Conservation (phyloP, 345 rosid genomes). For the Populus euphratica region DNA sequence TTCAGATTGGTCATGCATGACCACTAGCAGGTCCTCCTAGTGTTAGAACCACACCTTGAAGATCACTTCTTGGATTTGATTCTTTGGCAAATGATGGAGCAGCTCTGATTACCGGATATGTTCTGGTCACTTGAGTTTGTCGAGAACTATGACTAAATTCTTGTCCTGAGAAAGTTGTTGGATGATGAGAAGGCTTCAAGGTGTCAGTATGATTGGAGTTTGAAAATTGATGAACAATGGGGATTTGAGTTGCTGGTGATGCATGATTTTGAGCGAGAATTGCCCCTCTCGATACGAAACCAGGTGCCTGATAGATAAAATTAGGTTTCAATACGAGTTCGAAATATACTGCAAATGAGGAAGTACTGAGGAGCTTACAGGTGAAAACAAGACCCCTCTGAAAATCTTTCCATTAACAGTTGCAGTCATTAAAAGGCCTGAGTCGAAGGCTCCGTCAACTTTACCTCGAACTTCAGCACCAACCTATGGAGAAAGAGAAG, state of each 20-base stretch:
- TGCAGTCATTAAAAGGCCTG: constrained; percentile 65
- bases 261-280: constrained; percentile 28
- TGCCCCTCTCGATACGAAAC: constrained; percentile 22
- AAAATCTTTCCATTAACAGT: constrained; percentile 58
- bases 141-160: constrained; percentile 24
- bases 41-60: constrained; percentile 64
- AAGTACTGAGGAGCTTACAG: constrained; percentile 36
- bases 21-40: constrained; percentile 67
- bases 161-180: constrained; percentile 5
- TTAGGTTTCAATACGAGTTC: not conserved
- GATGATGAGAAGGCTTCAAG: constrained; percentile 20
- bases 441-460: constrained; percentile 70
- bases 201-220: constrained; percentile 19
- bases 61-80: constrained; percentile 49
- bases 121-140: constrained; percentile 24
- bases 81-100: constrained; percentile 31
- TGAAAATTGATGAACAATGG: constrained; percentile 18
- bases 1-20: constrained; percentile 9
- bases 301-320: constrained; percentile 33
- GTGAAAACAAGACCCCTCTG: constrained; percentile 67
- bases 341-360: not conserved
- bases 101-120: constrained; percentile 16
- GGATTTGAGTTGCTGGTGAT: constrained; percentile 22
- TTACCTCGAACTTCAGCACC: constrained; percentile 68
- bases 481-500: constrained; percentile 26